Conservation (phyloP, 208 protist species). For the Novymonas esmeraldas region DNA sequence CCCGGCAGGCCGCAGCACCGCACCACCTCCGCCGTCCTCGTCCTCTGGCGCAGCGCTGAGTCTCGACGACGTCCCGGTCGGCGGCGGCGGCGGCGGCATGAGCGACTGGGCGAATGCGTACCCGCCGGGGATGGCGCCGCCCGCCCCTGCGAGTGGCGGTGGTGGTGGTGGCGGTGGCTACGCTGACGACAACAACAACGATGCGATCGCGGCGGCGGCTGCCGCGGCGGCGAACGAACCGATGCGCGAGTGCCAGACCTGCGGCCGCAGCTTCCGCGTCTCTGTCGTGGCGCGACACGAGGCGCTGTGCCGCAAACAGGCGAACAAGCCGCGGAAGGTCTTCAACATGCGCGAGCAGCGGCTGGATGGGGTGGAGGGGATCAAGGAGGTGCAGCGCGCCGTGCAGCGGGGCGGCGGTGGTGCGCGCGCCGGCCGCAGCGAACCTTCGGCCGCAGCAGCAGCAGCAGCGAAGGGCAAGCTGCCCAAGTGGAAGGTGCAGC, state of each 20-base stretch:
- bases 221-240: slow-evolving; percentile 58
- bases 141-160: neutral
- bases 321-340: slow-evolving; percentile 55
- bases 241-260: slow-evolving; percentile 53
- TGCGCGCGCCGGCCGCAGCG: slow-evolving; percentile 9
- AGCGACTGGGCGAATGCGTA: slow-evolving; percentile 48
- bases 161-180: too few species aligned
- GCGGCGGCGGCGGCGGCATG: slow-evolving; percentile 29
- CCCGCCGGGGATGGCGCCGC: slow-evolving; percentile 37
- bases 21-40: neutral
- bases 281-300: slow-evolving; percentile 72
- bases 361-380: slow-evolving; percentile 75
- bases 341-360: slow-evolving; percentile 81
- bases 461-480: slow-evolving; percentile 48
- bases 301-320: slow-evolving; percentile 56
- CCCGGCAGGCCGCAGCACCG: slow-evolving; percentile 2
- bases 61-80: slow-evolving; percentile 60
- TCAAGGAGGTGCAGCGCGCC: slow-evolving; percentile 45
- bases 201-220: slow-evolving; percentile 34
- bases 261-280: slow-evolving; percentile 72
- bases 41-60: slow-evolving; percentile 14
- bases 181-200: slow-evolving; percentile 19
- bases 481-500: slow-evolving; percentile 92
- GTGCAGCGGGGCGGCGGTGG: slow-evolving; percentile 11
- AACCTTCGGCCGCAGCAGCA: slow-evolving; percentile 1